Base-by-base conservation (phyloP, 2,329 filamentous ascomycete genomes). In the Apiospora kogelbergensis region DNA sequence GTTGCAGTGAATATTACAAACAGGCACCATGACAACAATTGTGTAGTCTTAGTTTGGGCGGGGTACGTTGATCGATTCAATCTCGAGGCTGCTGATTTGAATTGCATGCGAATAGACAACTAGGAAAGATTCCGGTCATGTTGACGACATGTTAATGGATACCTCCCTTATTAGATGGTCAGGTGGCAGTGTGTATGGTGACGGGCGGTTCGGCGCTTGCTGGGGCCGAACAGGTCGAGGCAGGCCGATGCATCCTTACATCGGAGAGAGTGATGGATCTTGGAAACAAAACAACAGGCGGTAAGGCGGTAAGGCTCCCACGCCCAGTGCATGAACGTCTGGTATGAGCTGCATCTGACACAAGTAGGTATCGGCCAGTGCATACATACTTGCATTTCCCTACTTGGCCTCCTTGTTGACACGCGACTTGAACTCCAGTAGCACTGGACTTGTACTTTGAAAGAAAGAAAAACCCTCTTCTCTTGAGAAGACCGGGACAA, bases 401-500 rank as follows among this genome's bases (percentile, higher is more conserved):
- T 42, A 42, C 40, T 15, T 42, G 11, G 13, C 22, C 22, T 44
- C 2, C 15, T 53, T 37, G 53, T 53, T 26, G 46, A 37, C 53
- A 37, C 7, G 10, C 48, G 48, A n/a, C 26, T 20, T n/a, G 15
- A 15, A 37, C 46, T n/a, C 30, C 20, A 37, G 24, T 53, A 2
- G 30, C n/a, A 57, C 24, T 57, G 11, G 24, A 22, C 30, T 44
- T 13, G 9, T 24, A 42, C 63, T 24, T 44, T 22, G n/a, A n/a
- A n/a, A n/a, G n/a, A n/a, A n/a, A n/a, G n/a, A 33, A 45, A 33
- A 60, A 63, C 15, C 42, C 22, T 24, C 26, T 63, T 41, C 46
- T 65, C 41, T 48, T 45, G 33, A 37, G 66, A 26, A 68, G 53
- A 46, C 17, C 24, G 13, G 65, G 48, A 68, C 15, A 64, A 65